phyloP scores from a whole-genome alignment of 805 yeast genomes.

The Nakazawaea pomicola region DNA sequence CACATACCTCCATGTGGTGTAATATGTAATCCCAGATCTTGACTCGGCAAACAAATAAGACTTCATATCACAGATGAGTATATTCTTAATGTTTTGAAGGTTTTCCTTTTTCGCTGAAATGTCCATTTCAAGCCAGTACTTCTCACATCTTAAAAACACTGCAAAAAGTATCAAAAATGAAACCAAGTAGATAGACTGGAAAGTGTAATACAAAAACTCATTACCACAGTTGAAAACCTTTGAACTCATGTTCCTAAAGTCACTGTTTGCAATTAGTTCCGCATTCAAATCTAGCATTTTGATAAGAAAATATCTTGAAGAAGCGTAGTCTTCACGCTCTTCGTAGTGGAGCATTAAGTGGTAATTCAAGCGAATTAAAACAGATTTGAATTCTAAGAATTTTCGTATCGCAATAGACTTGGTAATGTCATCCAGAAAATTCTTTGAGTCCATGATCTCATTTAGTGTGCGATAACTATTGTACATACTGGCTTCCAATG shows the following conservation, averaged over 20 bases:
- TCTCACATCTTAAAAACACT: constrained; percentile 25
- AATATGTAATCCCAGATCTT: background rate
- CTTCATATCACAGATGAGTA: constrained; percentile 32
- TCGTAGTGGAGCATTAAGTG: constrained; percentile 39
- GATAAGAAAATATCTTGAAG: constrained; percentile 31
- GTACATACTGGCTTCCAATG: background rate
- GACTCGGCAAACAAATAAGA: constrained; percentile 23
- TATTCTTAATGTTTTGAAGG: constrained; percentile 2
- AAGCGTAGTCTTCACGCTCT: constrained; percentile 20
- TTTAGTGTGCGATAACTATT: background rate
- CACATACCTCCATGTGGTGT: constrained; percentile 6
- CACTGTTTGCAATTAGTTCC: constrained; percentile 30
- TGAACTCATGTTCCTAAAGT: constrained; percentile 18
- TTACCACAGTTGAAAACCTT: background rate
- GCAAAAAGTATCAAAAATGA: constrained; percentile 15
- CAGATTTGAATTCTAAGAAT: constrained; percentile 25
- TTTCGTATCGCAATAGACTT: constrained; percentile 19
- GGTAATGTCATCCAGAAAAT: constrained; percentile 18
- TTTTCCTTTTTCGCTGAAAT: background rate
- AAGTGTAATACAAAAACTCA: constrained; percentile 17
- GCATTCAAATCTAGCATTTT: constrained; percentile 30
- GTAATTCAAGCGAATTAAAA: constrained; percentile 34
- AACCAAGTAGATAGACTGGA: constrained; percentile 24
- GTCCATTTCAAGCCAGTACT: constrained; percentile 5
- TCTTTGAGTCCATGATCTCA: constrained; percentile 16